A percentile compares a stretch with the other conserved stretches of the same genome.
These are phyloP conservation scores for Dinochytrium kinnereticum DNA, from an alignment of 371 early-diverging fungal genomes.

Conservation along the genomic window DNA sequence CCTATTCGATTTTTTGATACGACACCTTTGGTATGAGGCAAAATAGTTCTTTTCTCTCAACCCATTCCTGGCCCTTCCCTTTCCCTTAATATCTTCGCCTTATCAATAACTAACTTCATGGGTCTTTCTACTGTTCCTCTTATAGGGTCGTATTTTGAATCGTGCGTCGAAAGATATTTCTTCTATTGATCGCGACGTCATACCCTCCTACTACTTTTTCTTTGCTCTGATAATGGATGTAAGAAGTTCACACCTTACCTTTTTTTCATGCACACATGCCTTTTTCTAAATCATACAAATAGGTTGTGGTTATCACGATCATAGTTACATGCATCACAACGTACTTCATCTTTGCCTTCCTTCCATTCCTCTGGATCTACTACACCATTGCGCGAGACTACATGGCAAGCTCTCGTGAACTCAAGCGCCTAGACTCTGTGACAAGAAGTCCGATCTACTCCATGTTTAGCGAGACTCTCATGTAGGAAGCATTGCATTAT, in stretches of 20 bases:
- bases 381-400: conserved; percentile 55
- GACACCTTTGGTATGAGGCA: conserved; percentile 73
- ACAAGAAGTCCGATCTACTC: conserved; percentile 80
- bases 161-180: conserved; percentile 81
- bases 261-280: background rate
- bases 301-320: conserved; percentile 26
- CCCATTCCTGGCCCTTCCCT: background rate
- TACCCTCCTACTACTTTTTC: background rate
- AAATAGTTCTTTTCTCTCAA: background rate
- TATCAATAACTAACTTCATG: no score
- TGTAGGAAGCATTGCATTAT: conserved; percentile 17
- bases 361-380: conserved; percentile 42
- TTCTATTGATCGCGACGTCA: conserved; percentile 57
- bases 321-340: conserved; percentile 59
- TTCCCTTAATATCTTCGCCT: no score
- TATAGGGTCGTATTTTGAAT: conserved; percentile 75
- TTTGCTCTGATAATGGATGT: conserved; percentile 21
- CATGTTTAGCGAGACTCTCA: conserved; percentile 75
- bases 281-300: background rate
- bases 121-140: conserved; percentile 39
- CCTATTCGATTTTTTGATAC: conserved; percentile 76
- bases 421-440: conserved; percentile 80
- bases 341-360: conserved; percentile 43
- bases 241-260: background rate
- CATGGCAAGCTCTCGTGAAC: conserved; percentile 73